phyloP scores from a whole-genome alignment of 2,329 filamentous ascomycete species.

The Calonectria pteridis region DNA sequence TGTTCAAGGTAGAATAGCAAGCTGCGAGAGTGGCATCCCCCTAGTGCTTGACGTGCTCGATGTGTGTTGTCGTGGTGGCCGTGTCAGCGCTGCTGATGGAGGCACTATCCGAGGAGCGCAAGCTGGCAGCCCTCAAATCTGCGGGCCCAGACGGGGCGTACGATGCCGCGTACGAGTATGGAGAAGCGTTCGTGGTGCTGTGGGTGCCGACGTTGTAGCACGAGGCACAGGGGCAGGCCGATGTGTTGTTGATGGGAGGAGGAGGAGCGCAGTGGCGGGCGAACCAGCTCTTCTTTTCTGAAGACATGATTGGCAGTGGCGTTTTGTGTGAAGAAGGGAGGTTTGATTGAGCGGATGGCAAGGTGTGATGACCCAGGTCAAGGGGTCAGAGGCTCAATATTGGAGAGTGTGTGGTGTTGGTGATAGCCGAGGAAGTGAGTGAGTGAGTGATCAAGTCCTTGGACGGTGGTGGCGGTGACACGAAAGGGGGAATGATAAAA shows the following conservation, averaged over 20 bases:
- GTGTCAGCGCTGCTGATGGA: constrained; percentile 42
- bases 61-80: constrained; percentile 35
- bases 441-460: not conserved
- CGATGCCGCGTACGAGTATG: constrained; percentile 9
- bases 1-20: not conserved
- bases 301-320: constrained; percentile 45
- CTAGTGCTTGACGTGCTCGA: constrained; percentile 40
- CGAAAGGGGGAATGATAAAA: not conserved
- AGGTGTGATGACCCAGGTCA: not conserved
- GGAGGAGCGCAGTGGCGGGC: constrained; percentile 56
- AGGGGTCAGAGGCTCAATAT: not conserved
- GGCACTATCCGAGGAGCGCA: constrained; percentile 35
- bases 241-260: constrained; percentile 50
- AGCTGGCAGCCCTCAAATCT: constrained; percentile 9
- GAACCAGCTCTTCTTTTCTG: constrained; percentile 52
- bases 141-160: constrained; percentile 10
- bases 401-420: constrained; percentile 17
- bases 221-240: constrained; percentile 52
- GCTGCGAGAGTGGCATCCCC: not conserved
- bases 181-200: constrained; percentile 32
- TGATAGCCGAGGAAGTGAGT: constrained; percentile 12
- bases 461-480: not conserved
- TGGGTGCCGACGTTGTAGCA: constrained; percentile 48
- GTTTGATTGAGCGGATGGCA: not conserved
- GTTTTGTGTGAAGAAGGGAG: not conserved